Evolutionary conservation across 2,329 filamentous ascomycete species (phyloP), one percentile per base, ranked within the genome.

Genomic region (Penicillium sp.): DNA sequence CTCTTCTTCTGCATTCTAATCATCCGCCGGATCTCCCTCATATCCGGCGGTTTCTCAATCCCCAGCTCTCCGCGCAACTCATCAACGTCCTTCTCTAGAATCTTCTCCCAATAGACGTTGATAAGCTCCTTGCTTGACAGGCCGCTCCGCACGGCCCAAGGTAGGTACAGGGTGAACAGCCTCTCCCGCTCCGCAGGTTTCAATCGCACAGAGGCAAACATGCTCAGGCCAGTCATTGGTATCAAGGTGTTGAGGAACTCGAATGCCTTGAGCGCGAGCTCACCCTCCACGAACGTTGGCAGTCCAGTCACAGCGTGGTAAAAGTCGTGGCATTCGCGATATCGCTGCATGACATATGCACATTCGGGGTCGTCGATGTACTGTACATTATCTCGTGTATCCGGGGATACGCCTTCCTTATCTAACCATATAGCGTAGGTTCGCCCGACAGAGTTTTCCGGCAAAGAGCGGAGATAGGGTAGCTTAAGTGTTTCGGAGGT

Each of bases 341-440:
- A 99, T 58, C 95, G 88, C 82, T 98, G 95, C 91, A 99, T 96
- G 19, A 98, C 95, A 81, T 98, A 99, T 41, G 95, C 95, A 76
- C 93, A 96, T 79, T 99, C 95, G 70, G 91, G 89, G 74, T 98
- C 90, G 77, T 98, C 93, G 65, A 99, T 93, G 80, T 96, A 98
- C 56, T 91, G 88, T 46, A 99, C 95, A 2, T 78, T 76, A 46
- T 90, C 83, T 50, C 95, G 88, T 7, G 94, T 97, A 77, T 99
- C 95, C 1, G 95, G 95, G 8, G 91, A 91, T 15, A 99, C 94
- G 64, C 92, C 91, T 78, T 99, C 95, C 50, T 91, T 87, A 78
- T 97, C 93, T n/a, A 98, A 85, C 94, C 95, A 99, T 57, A 83
- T 85, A 8, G 89, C 91, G 79, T 98, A 99, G 55, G 90, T 88